A percentile compares a stretch with the other conserved stretches of the same genome.
Conservation (phyloP, 257 asterid genomes). For the Petunia axillaris region DNA sequence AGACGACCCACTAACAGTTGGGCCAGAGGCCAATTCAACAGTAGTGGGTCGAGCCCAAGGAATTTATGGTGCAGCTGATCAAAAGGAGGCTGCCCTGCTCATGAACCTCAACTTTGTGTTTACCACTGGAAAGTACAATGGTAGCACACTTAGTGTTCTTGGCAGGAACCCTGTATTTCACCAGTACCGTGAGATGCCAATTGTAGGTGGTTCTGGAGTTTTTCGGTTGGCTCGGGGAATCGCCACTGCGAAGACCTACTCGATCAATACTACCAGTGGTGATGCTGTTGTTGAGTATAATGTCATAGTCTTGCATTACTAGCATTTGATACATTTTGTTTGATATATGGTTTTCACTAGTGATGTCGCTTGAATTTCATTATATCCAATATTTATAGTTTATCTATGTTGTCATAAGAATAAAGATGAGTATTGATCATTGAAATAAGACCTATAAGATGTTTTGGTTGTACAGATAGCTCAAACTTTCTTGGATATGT, state of each 20-base stretch:
- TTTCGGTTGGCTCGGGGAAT: constrained; percentile 53
- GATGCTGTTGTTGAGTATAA: constrained; percentile 42
- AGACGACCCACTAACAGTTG: constrained; percentile 38
- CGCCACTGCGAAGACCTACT: constrained; percentile 29
- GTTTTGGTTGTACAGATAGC: background rate
- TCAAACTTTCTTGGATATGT: too few relatives aligned
- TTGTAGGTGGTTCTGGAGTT: constrained; percentile 56
- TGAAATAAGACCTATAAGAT: background rate
- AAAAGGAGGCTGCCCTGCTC: constrained; percentile 30
- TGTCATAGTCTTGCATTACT: constrained; percentile 31
- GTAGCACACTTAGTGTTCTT: constrained; percentile 48
- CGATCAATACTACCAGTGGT: constrained; percentile 17
- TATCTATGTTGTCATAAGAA: background rate
- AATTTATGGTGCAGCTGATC: constrained; percentile 35
- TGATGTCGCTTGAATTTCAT: background rate
- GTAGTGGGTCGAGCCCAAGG: constrained; percentile 57
- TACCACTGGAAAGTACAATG: constrained; percentile 41
- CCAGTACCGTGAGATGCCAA: constrained; percentile 46
- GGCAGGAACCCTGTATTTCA: constrained; percentile 38
- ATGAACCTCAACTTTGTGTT: constrained; percentile 44
- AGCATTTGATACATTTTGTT: background rate
- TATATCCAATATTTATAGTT: background rate
- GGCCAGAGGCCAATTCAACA: constrained; percentile 34
- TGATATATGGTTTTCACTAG: background rate
- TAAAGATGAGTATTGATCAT: background rate